Evolutionary conservation across 257 asterid species (phyloP), one percentile per base, ranked within the genome.

Genomic region (Voacanga thouarsii): DNA sequence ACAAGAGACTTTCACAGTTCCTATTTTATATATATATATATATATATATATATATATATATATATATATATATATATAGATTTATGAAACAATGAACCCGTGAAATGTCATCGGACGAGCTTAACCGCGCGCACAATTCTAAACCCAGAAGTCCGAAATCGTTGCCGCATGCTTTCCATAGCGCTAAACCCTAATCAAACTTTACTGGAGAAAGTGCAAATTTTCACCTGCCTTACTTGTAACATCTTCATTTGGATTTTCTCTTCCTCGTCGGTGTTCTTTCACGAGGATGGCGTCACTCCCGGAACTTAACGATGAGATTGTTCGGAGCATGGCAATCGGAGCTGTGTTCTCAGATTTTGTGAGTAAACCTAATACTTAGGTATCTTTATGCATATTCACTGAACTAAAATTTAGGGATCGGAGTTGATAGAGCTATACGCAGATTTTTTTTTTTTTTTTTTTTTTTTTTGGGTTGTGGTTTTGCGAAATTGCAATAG

Each of bases 261-360:
- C 8, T 44, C 43, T 43, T 53, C 39, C 37, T 47, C 50, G 12
- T 75, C 37, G 41, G 74, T 12, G 6, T 30, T 37, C 63, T 61
- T 53, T 21, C 39, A 15, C 21, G 18, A 80, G 9, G 84, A 93
- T 90, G 97, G 77, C 86, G 80, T 73, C 83, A 39, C 78, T 91
- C 23, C 79, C 90, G 33, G 94, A 89, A 64, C 91, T 93, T 72
- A 91, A 77, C 43, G 97, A 93, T 71, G 97, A 87, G 71, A 79
- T 83, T 79, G 77, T 95, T 86, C 88, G 91, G 24, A 89, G 91
- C 85, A 95, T 95, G 98, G 82, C 96, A 28, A 69, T 93, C 61
- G 99, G 87, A 53, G 97, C 97, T 41, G 93, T 93, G 56, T 95
- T 93, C 91, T 84, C 98, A 2, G 98, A 95, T 86, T 95, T 88